These are phyloP conservation scores for Pelargonium fulgidum DNA, from an alignment of 441 rosid species.

Conservation along the genomic window DNA sequence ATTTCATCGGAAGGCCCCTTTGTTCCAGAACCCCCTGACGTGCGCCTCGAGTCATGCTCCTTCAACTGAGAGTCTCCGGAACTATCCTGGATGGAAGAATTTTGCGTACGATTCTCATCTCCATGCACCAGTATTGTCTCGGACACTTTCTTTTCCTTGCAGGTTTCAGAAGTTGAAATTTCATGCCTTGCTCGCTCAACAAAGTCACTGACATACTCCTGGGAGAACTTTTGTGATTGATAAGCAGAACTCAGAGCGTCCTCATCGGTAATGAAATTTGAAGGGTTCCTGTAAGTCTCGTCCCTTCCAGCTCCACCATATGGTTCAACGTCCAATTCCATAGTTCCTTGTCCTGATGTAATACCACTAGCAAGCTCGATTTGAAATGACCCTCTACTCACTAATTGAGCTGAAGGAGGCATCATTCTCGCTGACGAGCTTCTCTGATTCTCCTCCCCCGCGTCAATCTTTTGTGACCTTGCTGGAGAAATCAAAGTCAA, in stretches of 20 bases:
- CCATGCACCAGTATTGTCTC: constrained; percentile 21
- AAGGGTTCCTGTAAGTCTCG: constrained; percentile 29
- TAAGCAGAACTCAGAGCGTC: constrained; percentile 64
- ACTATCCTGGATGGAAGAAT: constrained; percentile 26
- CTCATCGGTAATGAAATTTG: constrained; percentile 28
- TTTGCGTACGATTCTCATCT: constrained; percentile 27
- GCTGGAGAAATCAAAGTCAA: constrained; percentile 29
- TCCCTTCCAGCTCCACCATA: constrained; percentile 25
- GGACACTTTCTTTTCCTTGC: constrained; percentile 28
- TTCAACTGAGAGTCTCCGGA: constrained; percentile 30
- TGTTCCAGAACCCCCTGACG: constrained; percentile 48
- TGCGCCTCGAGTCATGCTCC: constrained; percentile 33
- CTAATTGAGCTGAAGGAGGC: constrained; percentile 54
- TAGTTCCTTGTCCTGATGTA: constrained; percentile 30
- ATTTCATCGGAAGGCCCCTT: constrained; percentile 83
- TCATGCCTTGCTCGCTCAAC: constrained; percentile 55
- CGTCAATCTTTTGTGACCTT: constrained; percentile 30
- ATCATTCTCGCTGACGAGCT: constrained; percentile 40
- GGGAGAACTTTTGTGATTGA: constrained; percentile 54
- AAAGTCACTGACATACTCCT: constrained; percentile 56
- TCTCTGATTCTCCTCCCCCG: constrained; percentile 31
- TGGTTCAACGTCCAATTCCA: constrained; percentile 22
- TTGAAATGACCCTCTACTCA: constrained; percentile 32
- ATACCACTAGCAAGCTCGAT: constrained; percentile 25
- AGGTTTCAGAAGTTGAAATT: constrained; percentile 39